These are phyloP conservation scores for Penicillium lividum DNA, from an alignment of 495 filamentous ascomycete genomes.

Conservation along the genomic window DNA sequence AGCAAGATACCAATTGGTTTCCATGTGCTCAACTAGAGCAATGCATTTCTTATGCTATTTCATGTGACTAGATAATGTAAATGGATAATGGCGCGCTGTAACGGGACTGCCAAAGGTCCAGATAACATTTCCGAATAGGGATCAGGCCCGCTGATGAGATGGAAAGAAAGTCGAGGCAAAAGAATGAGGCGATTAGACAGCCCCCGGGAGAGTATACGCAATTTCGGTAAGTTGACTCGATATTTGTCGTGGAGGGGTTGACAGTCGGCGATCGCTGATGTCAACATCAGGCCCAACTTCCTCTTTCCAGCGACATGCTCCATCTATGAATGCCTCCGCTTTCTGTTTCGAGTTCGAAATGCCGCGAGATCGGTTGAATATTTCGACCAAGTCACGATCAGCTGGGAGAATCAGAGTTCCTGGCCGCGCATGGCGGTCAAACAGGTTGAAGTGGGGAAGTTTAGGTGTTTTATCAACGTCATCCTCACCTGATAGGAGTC, in stretches of 20 bases:
- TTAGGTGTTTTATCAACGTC: background rate
- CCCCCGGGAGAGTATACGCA: background rate
- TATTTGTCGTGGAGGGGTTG: constrained; percentile 35
- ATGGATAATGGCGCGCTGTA: background rate
- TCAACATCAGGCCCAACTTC: constrained; percentile 43
- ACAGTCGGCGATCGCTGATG: constrained; percentile 11
- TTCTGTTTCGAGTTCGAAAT: constrained; percentile 39
- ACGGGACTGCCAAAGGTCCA: background rate
- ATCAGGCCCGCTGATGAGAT: background rate
- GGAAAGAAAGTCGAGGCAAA: background rate
- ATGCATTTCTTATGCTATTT: background rate
- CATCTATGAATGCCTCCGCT: constrained; percentile 40
- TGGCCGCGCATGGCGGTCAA: constrained; percentile 9
- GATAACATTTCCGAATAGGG: background rate
- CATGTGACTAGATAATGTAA: background rate
- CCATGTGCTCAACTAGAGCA: background rate
- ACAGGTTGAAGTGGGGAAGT: background rate
- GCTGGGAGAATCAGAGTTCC: constrained; percentile 38
- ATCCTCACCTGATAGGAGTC: constrained; percentile 11
- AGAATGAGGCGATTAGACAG: too few species aligned
- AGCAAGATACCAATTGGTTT: constrained; percentile 13
- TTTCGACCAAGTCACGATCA: constrained; percentile 30
- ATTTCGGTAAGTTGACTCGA: constrained; percentile 15
- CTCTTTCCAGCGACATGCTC: constrained; percentile 46
- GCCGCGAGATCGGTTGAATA: constrained; percentile 42